These are phyloP conservation scores for Metroxylon sagu DNA, from an alignment of 176 grass and related monocot genomes.

Conservation along the genomic window DNA sequence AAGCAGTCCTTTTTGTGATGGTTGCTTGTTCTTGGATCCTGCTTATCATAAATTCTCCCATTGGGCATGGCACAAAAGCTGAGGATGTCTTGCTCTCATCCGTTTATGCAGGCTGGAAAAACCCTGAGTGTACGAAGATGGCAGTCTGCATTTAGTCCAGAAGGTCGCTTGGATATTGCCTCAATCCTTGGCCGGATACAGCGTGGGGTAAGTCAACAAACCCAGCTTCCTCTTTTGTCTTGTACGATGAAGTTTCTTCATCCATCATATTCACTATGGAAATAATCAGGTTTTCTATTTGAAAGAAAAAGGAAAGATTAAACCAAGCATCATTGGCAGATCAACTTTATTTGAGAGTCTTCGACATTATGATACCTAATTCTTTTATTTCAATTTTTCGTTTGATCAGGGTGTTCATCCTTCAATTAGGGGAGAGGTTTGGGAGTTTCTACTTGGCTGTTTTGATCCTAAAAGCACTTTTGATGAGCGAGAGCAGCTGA, in stretches of 20 bases:
- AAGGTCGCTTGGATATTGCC: constrained; percentile 89
- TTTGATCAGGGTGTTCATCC: constrained; percentile 86
- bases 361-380: constrained; percentile 16
- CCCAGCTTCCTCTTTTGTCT: constrained; percentile 1
- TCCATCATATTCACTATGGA: background rate
- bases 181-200: constrained; percentile 87
- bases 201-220: constrained; percentile 51
- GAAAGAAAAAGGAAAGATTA: no score
- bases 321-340: no score
- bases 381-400: constrained; percentile 9
- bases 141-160: constrained; percentile 79
- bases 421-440: constrained; percentile 90
- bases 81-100: constrained; percentile 16
- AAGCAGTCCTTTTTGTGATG: no score
- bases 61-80: no score
- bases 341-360: constrained; percentile 2
- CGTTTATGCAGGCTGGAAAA: constrained; percentile 72
- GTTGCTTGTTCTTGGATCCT: no score
- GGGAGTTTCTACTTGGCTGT: constrained; percentile 97
- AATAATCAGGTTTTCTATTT: no score
- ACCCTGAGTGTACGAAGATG: constrained; percentile 87
- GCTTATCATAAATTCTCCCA: no score
- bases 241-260: background rate
- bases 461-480: constrained; percentile 87
- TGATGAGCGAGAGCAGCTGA: constrained; percentile 82